Evolutionary conservation across 805 yeast genomes (phyloP).

Genomic region (Saturnispora quitensis): DNA sequence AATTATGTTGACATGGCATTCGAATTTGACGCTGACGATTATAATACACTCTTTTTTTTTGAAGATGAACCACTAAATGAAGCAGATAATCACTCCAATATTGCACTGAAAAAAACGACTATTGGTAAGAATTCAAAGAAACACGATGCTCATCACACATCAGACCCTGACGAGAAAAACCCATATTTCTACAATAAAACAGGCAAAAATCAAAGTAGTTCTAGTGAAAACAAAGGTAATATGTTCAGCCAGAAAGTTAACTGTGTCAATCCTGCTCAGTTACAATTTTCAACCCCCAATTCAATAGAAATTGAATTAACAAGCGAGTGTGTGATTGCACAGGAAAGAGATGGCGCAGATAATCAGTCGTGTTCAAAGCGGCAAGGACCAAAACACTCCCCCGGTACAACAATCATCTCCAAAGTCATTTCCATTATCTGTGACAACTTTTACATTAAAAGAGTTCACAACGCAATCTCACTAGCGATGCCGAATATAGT

Average conservation of each 20-base stretch:
- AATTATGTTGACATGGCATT: not conserved
- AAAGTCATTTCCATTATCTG: slow-evolving; percentile 1
- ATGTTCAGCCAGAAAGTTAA: not conserved
- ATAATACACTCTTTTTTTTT: not conserved
- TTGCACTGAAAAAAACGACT: not conserved
- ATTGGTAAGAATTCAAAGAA: not conserved
- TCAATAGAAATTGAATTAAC: not conserved
- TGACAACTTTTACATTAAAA: not conserved
- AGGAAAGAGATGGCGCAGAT: not conserved
- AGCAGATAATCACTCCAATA: not conserved
- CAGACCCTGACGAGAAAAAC: not conserved
- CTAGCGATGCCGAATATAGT: not conserved
- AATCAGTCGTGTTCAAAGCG: not conserved
- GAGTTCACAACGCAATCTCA: not conserved
- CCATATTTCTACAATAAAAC: not conserved
- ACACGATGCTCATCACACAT: not conserved
- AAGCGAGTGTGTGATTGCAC: not conserved
- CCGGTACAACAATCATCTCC: not conserved
- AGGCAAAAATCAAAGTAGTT: not conserved
- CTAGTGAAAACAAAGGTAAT: not conserved
- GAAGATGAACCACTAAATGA: not conserved
- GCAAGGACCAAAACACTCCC: not conserved
- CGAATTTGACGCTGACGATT: not conserved
- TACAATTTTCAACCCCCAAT: not conserved
- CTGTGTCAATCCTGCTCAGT: not conserved